Evolutionary conservation across 2,329 filamentous ascomycete genomes (phyloP), one percentile per base, ranked within the genome.

Genomic region (Apiospora phragmitis): DNA sequence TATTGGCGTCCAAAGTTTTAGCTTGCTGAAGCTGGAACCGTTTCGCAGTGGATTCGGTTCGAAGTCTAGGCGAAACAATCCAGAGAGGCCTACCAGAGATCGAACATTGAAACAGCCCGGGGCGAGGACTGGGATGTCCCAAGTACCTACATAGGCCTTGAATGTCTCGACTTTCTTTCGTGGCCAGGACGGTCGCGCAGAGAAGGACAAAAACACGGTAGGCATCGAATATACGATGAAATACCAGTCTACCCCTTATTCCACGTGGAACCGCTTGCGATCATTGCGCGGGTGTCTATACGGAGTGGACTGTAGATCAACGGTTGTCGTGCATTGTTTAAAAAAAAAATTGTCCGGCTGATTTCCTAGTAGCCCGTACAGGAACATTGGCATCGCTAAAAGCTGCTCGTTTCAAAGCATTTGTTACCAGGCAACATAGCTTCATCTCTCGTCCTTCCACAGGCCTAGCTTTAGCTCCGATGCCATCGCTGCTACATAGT

Each of bases 41-140:
- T 62, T 62, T 62, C 55, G 55, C 18, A n/a, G 55, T 38, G 38
- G 32, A 38, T n/a, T n/a, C 21, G 55, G 18, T n/a, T 24, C 32
- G 32, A 62, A 62, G 55, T 62, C 55, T 62, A 62, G 55, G 55
- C 55, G 55, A 62, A 62, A 62, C 55, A 62, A 62, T 62, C 55
- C 55, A 21, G 29, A 59, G 51, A 59, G 26, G 29, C 51, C 55
- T 62, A 32, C 32, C 55, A 62, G 18, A 62, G 24, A 38, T 62
- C 55, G 55, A 62, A 62, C n/a, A 38, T 62, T 32, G 55, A 62
- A 62, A 62, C 55, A 38, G 55, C 18, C 55, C 55, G 24, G 49
- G 24, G 49, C 24, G 8, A 21, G 32, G 21, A 18, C 29, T 59
- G 32, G 55, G 55, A 62, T 35, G 29, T n/a, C n/a, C 43, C 43